Percentiles rank a stretch among this genome's conserved stretches.
These are phyloP conservation scores for Ogataea philodendri DNA, from an alignment of 805 yeast genomes.

Conservation along the genomic window DNA sequence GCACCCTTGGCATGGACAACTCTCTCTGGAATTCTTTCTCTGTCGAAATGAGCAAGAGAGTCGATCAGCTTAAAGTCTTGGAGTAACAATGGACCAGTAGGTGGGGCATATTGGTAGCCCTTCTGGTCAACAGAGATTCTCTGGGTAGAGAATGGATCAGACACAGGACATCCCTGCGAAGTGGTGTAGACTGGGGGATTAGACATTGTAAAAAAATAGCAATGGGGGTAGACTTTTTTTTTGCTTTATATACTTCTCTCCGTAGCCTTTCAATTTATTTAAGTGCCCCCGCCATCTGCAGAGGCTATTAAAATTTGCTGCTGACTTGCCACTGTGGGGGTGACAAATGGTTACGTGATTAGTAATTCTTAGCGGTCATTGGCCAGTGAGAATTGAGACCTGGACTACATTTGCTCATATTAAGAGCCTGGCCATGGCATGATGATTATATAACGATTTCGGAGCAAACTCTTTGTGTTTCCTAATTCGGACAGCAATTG, in stretches of 20 bases:
- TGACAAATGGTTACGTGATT: no score
- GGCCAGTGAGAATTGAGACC: no score
- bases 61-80: conserved; percentile 83
- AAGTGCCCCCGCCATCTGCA: conserved; percentile 9
- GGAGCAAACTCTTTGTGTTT: conserved; percentile 4
- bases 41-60: conserved; percentile 80
- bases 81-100: conserved; percentile 68
- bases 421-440: no score
- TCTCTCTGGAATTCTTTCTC: conserved; percentile 89
- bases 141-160: conserved; percentile 74
- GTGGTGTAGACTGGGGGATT: conserved; percentile 63
- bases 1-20: conserved; percentile 94
- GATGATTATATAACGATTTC: conserved; percentile 1
- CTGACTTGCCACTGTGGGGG: no score
- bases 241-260: conserved; percentile 9
- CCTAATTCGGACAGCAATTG: conserved; percentile 4
- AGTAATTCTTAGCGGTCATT: no score
- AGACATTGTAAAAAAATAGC: conserved; percentile 29
- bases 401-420: no score
- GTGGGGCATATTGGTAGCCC: conserved; percentile 32
- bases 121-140: conserved; percentile 57
- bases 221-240: no score
- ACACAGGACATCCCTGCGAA: conserved; percentile 73
- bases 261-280: conserved; percentile 1
- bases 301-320: conserved; percentile 2